Evolutionary conservation across 108 stramenopile genomes (phyloP).

Genomic region (Skeletonema menzelii): DNA sequence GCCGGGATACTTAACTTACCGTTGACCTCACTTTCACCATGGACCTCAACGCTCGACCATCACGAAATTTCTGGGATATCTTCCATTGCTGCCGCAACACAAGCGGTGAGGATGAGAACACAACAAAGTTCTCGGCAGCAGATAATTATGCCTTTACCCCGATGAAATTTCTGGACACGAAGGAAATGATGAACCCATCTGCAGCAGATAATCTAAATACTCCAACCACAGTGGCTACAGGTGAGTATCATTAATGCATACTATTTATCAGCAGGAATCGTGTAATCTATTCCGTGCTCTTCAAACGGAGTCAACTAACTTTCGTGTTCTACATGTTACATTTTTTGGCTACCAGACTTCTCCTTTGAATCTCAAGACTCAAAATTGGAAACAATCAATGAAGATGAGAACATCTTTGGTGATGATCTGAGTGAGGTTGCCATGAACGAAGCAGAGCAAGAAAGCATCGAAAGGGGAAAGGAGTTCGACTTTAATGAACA

Average conservation of each 20-base stretch:
- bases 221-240: neutral
- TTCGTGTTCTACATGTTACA: too few relatives aligned
- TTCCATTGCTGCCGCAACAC: neutral
- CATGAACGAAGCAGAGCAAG: neutral
- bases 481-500: neutral
- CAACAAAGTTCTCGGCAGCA: neutral
- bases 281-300: too few relatives aligned
- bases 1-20: too few relatives aligned
- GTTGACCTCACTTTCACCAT: neutral
- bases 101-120: neutral
- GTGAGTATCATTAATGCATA: neutral
- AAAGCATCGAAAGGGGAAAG: neutral
- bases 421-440: neutral
- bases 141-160: constrained; percentile 1
- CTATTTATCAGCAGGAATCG: neutral
- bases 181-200: neutral
- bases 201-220: neutral
- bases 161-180: neutral
- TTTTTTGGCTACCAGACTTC: too few relatives aligned
- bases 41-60: neutral
- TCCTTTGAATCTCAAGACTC: neutral
- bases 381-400: neutral
- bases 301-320: too few relatives aligned
- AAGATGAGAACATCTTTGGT: neutral
- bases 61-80: neutral